Evolutionary conservation across 2,329 filamentous ascomycete species (phyloP), one percentile per base, ranked within the genome.

Genomic region (Calonectria fujianensis): DNA sequence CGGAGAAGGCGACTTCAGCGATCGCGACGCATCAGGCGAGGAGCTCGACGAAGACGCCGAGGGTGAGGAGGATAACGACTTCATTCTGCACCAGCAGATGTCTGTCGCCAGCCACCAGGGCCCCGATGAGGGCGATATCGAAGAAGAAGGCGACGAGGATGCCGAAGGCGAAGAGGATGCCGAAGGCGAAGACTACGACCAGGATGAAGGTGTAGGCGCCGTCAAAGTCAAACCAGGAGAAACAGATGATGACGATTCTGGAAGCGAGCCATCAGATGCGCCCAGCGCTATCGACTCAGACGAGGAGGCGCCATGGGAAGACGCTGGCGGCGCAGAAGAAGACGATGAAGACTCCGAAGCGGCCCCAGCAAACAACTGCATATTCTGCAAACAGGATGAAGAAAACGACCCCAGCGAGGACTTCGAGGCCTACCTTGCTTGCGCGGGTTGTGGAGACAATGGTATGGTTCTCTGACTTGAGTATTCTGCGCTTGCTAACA

Each of bases 341-440:
- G 92, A 91, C 27, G 89, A 89, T 14, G 92, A 93, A 45, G 88
- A 89, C 14, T 89, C 88, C 2, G 91, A 91, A 71, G 87, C 87
- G 1, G 90, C 88, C 54, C 87, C 88, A 20, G 75, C 83, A 68
- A 87, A 85, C 59, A 78, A 82, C 69, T 88, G 84, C 86, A 94
- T 95, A 77, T 97, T 96, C 81, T 98, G 96, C 86, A 92, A 93
- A 72, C 90, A 95, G 83, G 93, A 94, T 77, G 95, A 97, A 85
- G 94, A 97, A 70, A 90, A 96, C 76, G 95, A 96, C 80, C 94
- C 95, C 1, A 93, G 91, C 77, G 94, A 95, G 78, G 94, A 96
- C 77, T 97, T 93, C 80, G 95, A 97, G 84, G 89, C 93, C 73
- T 95, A 94, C 83, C 88, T 98, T 74, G 88, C 93, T 68, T 98